phyloP scores from a whole-genome alignment of 2,329 filamentous ascomycete genomes.

The Fusarium graminum region DNA sequence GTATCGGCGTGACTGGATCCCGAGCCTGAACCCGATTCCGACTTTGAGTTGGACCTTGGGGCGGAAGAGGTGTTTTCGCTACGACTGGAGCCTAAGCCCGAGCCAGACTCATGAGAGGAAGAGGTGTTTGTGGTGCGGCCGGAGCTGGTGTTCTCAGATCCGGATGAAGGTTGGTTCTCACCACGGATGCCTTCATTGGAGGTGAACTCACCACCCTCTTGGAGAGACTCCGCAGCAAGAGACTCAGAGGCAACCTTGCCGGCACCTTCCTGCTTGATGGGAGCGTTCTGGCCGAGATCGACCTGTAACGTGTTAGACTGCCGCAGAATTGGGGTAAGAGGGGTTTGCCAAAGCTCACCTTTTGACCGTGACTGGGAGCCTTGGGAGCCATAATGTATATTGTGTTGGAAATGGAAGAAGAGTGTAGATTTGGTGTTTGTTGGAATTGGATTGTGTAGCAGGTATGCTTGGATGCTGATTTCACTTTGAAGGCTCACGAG shows the following conservation, averaged over 20 bases:
- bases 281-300: conserved; percentile 61
- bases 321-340: background rate
- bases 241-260: conserved; percentile 77
- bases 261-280: conserved; percentile 68
- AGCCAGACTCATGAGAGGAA: conserved; percentile 11
- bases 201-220: conserved; percentile 70
- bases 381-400: conserved; percentile 40
- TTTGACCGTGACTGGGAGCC: conserved; percentile 38
- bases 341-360: conserved; percentile 33
- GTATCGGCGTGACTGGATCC: conserved; percentile 29
- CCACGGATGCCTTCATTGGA: conserved; percentile 65
- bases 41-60: no score
- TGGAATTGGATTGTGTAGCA: background rate
- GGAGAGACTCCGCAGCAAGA: conserved; percentile 79
- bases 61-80: no score
- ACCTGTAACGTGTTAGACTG: conserved; percentile 56
- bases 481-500: background rate
- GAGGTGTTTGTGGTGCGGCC: conserved; percentile 17
- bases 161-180: conserved; percentile 35
- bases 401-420: conserved; percentile 1
- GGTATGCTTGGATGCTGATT: conserved; percentile 1
- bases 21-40: no score
- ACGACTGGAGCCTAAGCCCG: background rate
- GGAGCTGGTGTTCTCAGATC: conserved; percentile 19
- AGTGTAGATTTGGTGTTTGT: background rate